A percentile compares a stretch with the other conserved stretches of the same genome.
Evolutionary conservation across 495 filamentous ascomycete genomes (phyloP).

Genomic region (Neurospora sp.): DNA sequence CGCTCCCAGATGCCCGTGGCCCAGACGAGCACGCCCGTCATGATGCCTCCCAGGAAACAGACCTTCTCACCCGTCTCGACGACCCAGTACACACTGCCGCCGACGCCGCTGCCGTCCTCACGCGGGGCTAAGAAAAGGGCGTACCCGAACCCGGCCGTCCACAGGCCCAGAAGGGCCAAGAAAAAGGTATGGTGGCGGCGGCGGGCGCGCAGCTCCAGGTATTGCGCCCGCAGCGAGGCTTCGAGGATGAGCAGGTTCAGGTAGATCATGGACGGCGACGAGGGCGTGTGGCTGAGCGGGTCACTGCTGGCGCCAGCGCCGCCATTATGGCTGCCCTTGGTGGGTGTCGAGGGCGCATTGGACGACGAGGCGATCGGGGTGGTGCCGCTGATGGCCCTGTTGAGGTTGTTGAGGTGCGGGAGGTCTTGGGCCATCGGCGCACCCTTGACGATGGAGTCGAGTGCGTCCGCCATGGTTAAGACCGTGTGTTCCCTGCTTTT

Average conservation of each 20-base stretch:
- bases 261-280: constrained; percentile 91
- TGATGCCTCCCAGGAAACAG: constrained; percentile 73
- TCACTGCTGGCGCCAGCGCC: constrained; percentile 35
- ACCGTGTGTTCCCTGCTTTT: constrained; percentile 1
- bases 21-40: constrained; percentile 78
- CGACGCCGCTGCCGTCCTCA: constrained; percentile 81
- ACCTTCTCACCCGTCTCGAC: constrained; percentile 82
- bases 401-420: constrained; percentile 19
- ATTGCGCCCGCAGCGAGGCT: constrained; percentile 85
- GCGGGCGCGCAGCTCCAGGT: constrained; percentile 77
- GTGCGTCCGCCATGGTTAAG: constrained; percentile 39
- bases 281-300: constrained; percentile 72
- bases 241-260: constrained; percentile 96
- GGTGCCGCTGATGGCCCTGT: constrained; percentile 21
- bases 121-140: constrained; percentile 79
- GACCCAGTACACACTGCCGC: constrained; percentile 92
- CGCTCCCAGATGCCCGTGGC: constrained; percentile 92
- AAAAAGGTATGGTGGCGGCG: constrained; percentile 95
- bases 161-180: constrained; percentile 62
- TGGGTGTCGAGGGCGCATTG: constrained; percentile 22
- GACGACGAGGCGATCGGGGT: constrained; percentile 28
- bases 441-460: constrained; percentile 86
- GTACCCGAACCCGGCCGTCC: constrained; percentile 77
- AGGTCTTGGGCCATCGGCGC: constrained; percentile 38
- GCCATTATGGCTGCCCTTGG: constrained; percentile 18